These are phyloP conservation scores for Paraphysoderma sedebokerense DNA, from an alignment of 371 early-diverging fungal genomes.

Conservation along the genomic window DNA sequence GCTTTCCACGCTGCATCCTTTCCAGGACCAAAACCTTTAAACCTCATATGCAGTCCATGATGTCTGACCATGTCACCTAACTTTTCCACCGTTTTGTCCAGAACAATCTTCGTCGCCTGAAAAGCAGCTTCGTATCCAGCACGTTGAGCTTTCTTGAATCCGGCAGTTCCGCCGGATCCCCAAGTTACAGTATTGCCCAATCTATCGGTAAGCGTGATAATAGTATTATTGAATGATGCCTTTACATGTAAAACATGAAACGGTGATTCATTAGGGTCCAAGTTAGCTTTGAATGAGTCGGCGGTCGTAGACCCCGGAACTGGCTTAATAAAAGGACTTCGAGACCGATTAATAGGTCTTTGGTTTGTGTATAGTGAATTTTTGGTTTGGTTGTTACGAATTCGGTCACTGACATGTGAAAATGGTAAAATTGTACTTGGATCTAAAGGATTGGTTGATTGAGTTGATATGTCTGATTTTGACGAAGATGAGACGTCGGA, in stretches of 20 bases:
- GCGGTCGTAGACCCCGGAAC: too few relatives aligned
- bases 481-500: too few relatives aligned
- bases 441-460: too few relatives aligned
- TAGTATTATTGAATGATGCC: constrained; percentile 76
- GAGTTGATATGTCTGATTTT: too few relatives aligned
- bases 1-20: constrained; percentile 84
- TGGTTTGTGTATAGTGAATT: too few relatives aligned
- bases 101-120: constrained; percentile 63
- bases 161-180: constrained; percentile 64
- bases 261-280: too few relatives aligned
- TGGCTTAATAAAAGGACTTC: too few relatives aligned
- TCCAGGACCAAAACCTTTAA: constrained; percentile 85
- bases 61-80: constrained; percentile 24
- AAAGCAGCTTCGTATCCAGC: constrained; percentile 85
- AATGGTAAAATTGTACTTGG: too few relatives aligned
- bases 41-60: constrained; percentile 47
- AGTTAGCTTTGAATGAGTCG: too few relatives aligned
- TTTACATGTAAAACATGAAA: constrained; percentile 50
- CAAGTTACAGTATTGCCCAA: constrained; percentile 49
- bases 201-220: constrained; percentile 57
- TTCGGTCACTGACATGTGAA: too few relatives aligned
- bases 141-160: constrained; percentile 75
- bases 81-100: constrained; percentile 43
- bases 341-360: too few relatives aligned
- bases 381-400: too few relatives aligned